phyloP scores from a whole-genome alignment of 2,329 filamentous ascomycete species.

The Beauveria rudraprayagi region DNA sequence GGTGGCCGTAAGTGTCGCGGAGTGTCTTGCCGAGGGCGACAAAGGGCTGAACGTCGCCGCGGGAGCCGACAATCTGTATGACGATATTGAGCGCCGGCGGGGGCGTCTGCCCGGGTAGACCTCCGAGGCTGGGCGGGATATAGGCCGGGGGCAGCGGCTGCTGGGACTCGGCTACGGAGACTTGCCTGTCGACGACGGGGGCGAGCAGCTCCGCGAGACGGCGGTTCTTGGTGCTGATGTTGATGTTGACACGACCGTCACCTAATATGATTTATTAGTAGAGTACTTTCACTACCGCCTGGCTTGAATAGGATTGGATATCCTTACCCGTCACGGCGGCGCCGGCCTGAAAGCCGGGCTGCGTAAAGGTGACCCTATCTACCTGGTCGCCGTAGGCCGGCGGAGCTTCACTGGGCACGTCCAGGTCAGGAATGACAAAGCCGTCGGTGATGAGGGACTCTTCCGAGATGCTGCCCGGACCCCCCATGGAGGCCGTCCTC shows the following conservation, averaged over 20 bases:
- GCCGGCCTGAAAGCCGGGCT: conserved; percentile 55
- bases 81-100: conserved; percentile 60
- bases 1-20: conserved; percentile 57
- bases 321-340: conserved; percentile 46
- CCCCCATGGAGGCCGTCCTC: not conserved
- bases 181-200: conserved; percentile 52
- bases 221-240: conserved; percentile 62
- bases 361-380: conserved; percentile 50
- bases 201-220: conserved; percentile 60
- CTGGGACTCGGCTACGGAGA: conserved; percentile 36
- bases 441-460: conserved; percentile 30
- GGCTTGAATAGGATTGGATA: too few species aligned
- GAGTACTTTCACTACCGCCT: not conserved
- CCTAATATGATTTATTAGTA: conserved; percentile 30
- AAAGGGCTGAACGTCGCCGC: conserved; percentile 71
- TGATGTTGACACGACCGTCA: conserved; percentile 73
- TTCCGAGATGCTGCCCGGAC: not conserved
- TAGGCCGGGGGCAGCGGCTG: conserved; percentile 54
- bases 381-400: conserved; percentile 52
- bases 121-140: conserved; percentile 64
- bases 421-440: conserved; percentile 34
- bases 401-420: conserved; percentile 34
- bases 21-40: conserved; percentile 60
- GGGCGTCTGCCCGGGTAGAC: conserved; percentile 44
- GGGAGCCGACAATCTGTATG: conserved; percentile 66